Evolutionary conservation across 805 yeast species (phyloP), one percentile per base, ranked within the genome.

Genomic region (Candida maris): DNA sequence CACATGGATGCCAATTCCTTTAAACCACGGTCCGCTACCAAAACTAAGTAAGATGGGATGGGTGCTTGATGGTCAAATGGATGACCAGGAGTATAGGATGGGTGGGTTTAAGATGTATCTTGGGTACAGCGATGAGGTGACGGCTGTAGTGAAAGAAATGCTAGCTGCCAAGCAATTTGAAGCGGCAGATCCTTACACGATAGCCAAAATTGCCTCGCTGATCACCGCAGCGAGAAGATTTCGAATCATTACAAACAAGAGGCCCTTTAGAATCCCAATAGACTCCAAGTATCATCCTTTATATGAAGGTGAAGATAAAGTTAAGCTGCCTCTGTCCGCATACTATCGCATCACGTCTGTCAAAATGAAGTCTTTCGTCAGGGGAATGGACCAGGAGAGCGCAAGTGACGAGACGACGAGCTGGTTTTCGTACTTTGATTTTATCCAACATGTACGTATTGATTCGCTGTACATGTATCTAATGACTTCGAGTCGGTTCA

Each of bases 381-480:
- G 30, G 7, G 36, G 33, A 16, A 21, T 25, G 6, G 22, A 24
- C 6, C 14, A 21, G 4, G 18, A 14, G 14, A 27, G 32, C 31
- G 40, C 27, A 12, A 17, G 21, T 10, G 39, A 35, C n/a, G 48
- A 41, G n/a, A 16, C 42, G 1, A 32, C 39, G 6, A 31, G 43
- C 32, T 56, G 59, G 55, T 52, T 34, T 32, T 55, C 61, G 7
- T 52, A 49, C 33, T 55, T 46, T 31, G 62, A 57, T 44, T 48
- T 52, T 30, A 39, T 51, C 13, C 57, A 56, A 17, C 49, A 46
- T 14, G 22, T 46, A n/a, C 67, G 70, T 37, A 49, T 62, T 46
- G 41, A 59, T 58, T 32, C 65, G 55, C 19, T 53, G 57, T 32
- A 59, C 61, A 22, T 68, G 61, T 24, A 62, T 52, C 42, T 64